Evolutionary conservation across 192 early-diverging fungal species (phyloP), one percentile per base, ranked within the genome.

Genomic region (Coemansia pectinata): DNA sequence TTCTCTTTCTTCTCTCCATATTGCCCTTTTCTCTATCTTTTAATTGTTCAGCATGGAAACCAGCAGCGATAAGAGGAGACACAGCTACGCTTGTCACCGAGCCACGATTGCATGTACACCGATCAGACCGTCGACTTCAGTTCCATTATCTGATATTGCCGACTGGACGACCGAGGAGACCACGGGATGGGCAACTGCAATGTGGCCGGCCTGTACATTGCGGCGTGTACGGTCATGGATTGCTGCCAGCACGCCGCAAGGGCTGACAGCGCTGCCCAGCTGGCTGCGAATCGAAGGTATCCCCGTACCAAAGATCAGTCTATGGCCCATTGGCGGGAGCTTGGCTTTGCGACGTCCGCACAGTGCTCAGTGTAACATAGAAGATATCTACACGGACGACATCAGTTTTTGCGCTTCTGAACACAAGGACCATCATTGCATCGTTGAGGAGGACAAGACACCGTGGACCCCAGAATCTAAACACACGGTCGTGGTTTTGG

Each of bases 151-250:
- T 5, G 78, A 75, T 39, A 70, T 77, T 60, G 58, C 48, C 23
- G 74, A 77, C 69, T 77, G 74, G 69, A 25, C 65, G 3, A 44
- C 47, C 14, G 10, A 11, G 5, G 64, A 71, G 8, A 36, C 31
- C 19, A 58, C 57, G 0, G 45, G 31, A 19, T 29, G 34, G 34
- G 59, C 59, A 33, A 21, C 59, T 38, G 59, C 36, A 1, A 63
- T 59, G 64, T 62, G 71, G 65, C 63, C 55, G 27, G 72, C 23
- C 41, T 34, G 74, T 34, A 70, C 73, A 27, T 42, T 73, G 23
- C 70, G 72, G 11, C 73, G 73, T 6, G 66, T 67, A 34, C 69
- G 78, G 58, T 82, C 79, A 36, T 82, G 74, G 79, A 55, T 76
- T 8, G 59, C 59, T 3, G 53, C 70, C 33, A 55, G 48, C 38